Percentiles rank a stretch among this genome's conserved stretches.
phyloP scores from a whole-genome alignment of 202 grass and related monocot genomes.

The Alloteropsis angusta region DNA sequence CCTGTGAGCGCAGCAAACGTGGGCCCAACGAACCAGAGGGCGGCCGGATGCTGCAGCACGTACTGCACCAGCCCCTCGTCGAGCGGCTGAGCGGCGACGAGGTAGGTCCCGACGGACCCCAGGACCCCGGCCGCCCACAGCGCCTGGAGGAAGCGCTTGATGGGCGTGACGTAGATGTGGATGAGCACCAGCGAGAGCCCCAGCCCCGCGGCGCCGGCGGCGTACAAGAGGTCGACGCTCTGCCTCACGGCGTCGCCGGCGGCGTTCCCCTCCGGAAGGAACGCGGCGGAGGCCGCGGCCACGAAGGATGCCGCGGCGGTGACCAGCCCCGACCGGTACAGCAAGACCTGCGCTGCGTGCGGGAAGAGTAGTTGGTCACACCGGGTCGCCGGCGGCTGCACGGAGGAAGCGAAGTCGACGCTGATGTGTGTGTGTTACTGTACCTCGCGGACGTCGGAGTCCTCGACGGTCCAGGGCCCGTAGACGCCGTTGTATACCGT shows the following conservation, averaged over 20 bases:
- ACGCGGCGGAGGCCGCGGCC: conserved; percentile 50
- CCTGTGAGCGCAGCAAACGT: conserved; percentile 83
- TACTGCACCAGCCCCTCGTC: conserved; percentile 55
- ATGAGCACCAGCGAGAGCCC: conserved; percentile 79
- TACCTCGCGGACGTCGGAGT: conserved; percentile 69
- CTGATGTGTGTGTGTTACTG: no score
- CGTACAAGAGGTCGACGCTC: conserved; percentile 43
- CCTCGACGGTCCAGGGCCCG: conserved; percentile 72
- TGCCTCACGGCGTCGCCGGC: conserved; percentile 39
- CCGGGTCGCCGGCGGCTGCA: neutral
- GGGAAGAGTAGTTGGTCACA: neutral
- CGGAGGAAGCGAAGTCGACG: neutral
- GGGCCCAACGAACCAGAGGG: conserved; percentile 68
- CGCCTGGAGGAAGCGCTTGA: conserved; percentile 87
- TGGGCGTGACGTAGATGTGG: conserved; percentile 82
- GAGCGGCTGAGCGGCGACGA: conserved; percentile 43
- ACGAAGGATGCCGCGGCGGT: conserved; percentile 58
- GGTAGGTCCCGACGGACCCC: conserved; percentile 62
- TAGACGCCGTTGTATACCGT: conserved; percentile 68
- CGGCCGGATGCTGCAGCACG: conserved; percentile 50
- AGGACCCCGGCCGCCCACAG: conserved; percentile 55
- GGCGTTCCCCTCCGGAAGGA: conserved; percentile 51
- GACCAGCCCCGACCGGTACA: conserved; percentile 80
- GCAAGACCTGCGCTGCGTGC: conserved; percentile 39
- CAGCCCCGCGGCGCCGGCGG: conserved; percentile 60